Base-by-base conservation (phyloP, 768 basidiomycete species). In the Tylopilus felleus region DNA sequence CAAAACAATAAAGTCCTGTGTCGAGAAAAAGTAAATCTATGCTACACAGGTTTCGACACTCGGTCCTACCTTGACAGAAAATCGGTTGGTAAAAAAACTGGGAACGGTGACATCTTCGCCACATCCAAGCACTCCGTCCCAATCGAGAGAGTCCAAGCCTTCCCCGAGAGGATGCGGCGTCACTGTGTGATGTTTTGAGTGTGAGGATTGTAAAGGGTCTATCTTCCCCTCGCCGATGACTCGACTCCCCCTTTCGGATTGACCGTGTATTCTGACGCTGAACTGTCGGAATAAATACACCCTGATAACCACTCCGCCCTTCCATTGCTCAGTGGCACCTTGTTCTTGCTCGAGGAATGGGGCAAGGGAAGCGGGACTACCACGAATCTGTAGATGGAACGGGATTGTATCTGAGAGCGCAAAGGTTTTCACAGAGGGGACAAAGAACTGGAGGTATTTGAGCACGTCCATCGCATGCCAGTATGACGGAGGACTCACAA, bases 381-480 rank as follows among this genome's bases (percentile, higher is more conserved):
- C 84, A 27, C 74, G 74, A 33, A 88, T 71, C 58, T 87, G 86
- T 17, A 88, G 62, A 60, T 86, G 83, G 65, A 87, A 82, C 8
- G 84, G 84, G 9, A 88, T 83, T 17, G 71, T 73, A 56, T 86
- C 83, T 10, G 71, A 62, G 28, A 84, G 39, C 8, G 79, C 77
- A 66, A 78, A 88, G 17, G 79, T 75, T 44, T 77, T 78, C 13
- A 75, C 76, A 7, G 75, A 73, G 12, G 86, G 86, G 17, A 86
- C 71, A 63, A 87, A 82, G 13, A 86, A 64, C 86, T 88, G 33
- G 57, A 41, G 55, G 23, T 3, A 21, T 38, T 31, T 47, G 35
- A 53, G 42, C 31, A 23, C 16, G 28, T 23, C 46, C 23, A 43
- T 35, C 48, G 13, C 25, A n/a, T 7, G 42, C 13, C 13, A 23